Percentiles rank a stretch among this genome's conserved stretches.
These are phyloP conservation scores for Nepenthes gracilis DNA, from an alignment of 148 eudicot genomes.

Conservation along the genomic window DNA sequence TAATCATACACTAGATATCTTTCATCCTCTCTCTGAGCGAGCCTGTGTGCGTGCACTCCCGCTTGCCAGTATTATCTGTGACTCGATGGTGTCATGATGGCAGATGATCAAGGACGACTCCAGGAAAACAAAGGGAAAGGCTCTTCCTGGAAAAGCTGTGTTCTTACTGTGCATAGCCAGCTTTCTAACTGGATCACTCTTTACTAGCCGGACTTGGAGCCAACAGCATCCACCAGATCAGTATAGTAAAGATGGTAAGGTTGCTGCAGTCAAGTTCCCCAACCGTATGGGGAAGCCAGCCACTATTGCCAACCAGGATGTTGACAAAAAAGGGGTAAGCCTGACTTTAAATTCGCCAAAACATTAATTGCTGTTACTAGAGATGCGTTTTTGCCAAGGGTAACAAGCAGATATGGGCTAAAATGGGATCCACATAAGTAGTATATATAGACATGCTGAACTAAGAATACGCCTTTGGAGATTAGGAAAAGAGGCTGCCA, in stretches of 20 bases:
- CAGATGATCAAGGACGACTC: constrained; percentile 14
- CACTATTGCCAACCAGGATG: constrained; percentile 10
- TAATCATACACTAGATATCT: no score
- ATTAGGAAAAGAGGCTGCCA: no score
- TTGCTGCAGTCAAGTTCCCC: constrained; percentile 8
- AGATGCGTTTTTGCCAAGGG: background rate
- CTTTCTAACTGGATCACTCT: constrained; percentile 65
- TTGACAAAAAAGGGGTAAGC: constrained; percentile 59
- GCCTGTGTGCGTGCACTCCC: background rate
- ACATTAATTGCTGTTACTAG: background rate
- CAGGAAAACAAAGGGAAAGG: constrained; percentile 53
- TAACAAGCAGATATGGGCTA: no score
- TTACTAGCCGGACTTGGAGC: constrained; percentile 37
- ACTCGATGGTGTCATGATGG: constrained; percentile 9
- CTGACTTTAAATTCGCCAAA: background rate
- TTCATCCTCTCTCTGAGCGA: no score
- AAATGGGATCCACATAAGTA: no score
- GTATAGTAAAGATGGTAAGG: constrained; percentile 3
- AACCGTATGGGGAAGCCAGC: constrained; percentile 18
- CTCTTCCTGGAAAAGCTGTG: constrained; percentile 42
- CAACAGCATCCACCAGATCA: constrained; percentile 4
- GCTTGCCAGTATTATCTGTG: background rate
- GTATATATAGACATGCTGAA: no score
- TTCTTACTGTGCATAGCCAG: constrained; percentile 54
- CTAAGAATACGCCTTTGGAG: no score